These are phyloP conservation scores for Nicotiana rustica DNA, from an alignment of 305 asterid species.

Conservation along the genomic window DNA sequence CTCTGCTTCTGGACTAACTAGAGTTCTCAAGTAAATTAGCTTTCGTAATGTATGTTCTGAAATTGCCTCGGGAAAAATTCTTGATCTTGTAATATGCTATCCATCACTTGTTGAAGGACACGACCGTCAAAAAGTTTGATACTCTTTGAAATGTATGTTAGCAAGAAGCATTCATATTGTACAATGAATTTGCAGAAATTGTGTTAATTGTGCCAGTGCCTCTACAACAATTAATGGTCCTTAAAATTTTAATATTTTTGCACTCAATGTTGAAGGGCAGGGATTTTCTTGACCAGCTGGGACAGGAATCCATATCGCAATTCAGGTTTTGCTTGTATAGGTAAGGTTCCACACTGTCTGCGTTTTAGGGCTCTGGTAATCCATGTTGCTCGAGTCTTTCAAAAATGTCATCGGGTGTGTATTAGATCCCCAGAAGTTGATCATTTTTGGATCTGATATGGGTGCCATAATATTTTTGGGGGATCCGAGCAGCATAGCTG, in stretches of 20 bases:
- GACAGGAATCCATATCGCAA: not conserved
- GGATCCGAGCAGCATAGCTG: too few species aligned
- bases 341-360: not conserved
- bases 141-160: slow-evolving; percentile 23
- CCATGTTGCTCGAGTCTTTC: too few species aligned
- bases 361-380: not conserved
- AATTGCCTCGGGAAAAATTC: slow-evolving; percentile 30
- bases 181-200: not conserved
- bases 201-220: not conserved
- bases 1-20: slow-evolving; percentile 34
- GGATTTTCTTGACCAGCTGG: not conserved
- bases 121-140: slow-evolving; percentile 5
- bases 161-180: not conserved
- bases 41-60: slow-evolving; percentile 40
- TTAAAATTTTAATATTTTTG: not conserved
- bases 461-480: too few species aligned
- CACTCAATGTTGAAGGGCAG: not conserved
- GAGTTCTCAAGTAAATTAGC: slow-evolving; percentile 39
- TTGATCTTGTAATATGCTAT: slow-evolving; percentile 43
- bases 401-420: too few species aligned
- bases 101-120: slow-evolving; percentile 24
- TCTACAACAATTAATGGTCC: not conserved
- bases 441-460: too few species aligned
- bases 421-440: too few species aligned
- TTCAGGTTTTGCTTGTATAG: not conserved